Conservation (phyloP, 768 basidiomycete genomes). For the Xerocomellus intermedius region DNA sequence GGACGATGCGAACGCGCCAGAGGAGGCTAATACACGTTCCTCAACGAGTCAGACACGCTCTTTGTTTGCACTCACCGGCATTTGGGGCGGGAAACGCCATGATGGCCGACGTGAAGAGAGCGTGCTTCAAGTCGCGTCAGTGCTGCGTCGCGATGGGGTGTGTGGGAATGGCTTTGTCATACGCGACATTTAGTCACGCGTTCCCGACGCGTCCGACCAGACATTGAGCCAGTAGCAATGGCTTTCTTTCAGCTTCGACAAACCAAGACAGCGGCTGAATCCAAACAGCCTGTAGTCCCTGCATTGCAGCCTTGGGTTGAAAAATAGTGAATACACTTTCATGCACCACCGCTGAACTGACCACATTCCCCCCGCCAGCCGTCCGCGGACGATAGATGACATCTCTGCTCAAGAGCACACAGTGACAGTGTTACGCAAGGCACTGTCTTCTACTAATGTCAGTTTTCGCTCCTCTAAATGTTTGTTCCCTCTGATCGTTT, state of each 20-base stretch:
- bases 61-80: conserved; percentile 15
- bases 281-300: conserved; percentile 52
- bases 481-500: conserved; percentile 11
- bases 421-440: conserved; percentile 86
- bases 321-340: conserved; percentile 77
- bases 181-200: conserved; percentile 48
- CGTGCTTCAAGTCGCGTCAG: conserved; percentile 17
- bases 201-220: conserved; percentile 38
- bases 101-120: conserved; percentile 12
- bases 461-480: not conserved
- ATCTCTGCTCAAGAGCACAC: conserved; percentile 98
- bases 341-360: not conserved
- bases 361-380: conserved; percentile 46
- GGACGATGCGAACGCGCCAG: conserved; percentile 7
- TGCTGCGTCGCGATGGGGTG: conserved; percentile 14
- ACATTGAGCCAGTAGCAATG: conserved; percentile 37
- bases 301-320: conserved; percentile 93
- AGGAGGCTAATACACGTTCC: conserved; percentile 8
- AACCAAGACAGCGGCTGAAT: conserved; percentile 37
- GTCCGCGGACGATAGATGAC: conserved; percentile 97
- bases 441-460: conserved; percentile 91
- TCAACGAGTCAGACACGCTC: conserved; percentile 6
- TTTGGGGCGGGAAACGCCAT: conserved; percentile 21
- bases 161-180: conserved; percentile 34
- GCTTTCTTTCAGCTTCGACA: conserved; percentile 61